These are phyloP conservation scores for Suhomyces vadensis DNA, from an alignment of 805 yeast genomes.

Conservation along the genomic window DNA sequence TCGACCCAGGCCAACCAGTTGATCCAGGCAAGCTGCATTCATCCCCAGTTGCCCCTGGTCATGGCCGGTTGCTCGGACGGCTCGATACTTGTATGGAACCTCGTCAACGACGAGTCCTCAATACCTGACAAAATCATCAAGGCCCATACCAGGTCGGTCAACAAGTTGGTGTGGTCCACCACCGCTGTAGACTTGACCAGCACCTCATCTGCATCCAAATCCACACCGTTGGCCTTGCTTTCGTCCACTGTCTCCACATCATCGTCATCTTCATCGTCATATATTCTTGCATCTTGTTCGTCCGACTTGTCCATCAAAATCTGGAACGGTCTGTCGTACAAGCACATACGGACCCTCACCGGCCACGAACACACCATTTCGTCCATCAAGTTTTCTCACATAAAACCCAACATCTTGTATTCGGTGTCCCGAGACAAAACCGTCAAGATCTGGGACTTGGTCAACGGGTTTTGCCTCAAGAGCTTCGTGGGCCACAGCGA, in stretches of 20 bases:
- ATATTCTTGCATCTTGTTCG: constrained; percentile 51
- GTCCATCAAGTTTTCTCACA: constrained; percentile 51
- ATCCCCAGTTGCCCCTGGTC: constrained; percentile 68
- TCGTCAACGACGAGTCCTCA: constrained; percentile 52
- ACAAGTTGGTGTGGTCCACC: constrained; percentile 54
- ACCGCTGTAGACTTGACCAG: constrained; percentile 34
- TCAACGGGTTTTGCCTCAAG: constrained; percentile 64
- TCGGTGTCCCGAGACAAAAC: constrained; percentile 66
- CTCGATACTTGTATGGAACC: constrained; percentile 68
- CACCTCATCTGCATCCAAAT: constrained; percentile 15
- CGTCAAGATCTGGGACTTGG: constrained; percentile 65
- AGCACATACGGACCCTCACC: constrained; percentile 58
- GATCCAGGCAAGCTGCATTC: constrained; percentile 65
- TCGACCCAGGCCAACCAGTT: constrained; percentile 56
- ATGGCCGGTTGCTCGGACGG: constrained; percentile 76
- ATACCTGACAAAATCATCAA: constrained; percentile 60
- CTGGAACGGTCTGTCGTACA: constrained; percentile 62
- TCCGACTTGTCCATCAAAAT: constrained; percentile 60
- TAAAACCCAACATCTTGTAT: constrained; percentile 49
- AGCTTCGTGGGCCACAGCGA: constrained; percentile 80
- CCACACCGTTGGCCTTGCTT: neutral
- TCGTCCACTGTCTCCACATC: neutral
- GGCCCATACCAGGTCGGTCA: constrained; percentile 77
- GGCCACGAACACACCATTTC: constrained; percentile 92
- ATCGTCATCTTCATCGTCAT: constrained; percentile 9